Percentiles rank a stretch among this genome's conserved stretches.
Conservation (phyloP, 2,329 filamentous ascomycete species). For the Sporothrix phasma region DNA sequence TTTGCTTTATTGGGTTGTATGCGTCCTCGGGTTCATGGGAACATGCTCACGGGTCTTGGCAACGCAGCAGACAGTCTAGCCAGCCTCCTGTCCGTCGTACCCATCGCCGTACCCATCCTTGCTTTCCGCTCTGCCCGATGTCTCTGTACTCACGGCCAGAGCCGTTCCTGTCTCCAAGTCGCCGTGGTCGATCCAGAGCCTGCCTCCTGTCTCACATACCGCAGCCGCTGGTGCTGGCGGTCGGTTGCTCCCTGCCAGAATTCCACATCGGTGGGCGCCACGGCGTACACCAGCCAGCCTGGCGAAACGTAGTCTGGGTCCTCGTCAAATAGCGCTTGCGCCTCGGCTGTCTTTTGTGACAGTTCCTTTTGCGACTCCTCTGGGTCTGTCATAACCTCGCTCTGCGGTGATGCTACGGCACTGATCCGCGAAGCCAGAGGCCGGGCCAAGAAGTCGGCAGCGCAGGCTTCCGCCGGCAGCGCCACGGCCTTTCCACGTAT, state of each 20-base stretch:
- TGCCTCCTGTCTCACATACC: constrained; percentile 7
- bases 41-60: no score
- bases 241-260: constrained; percentile 18
- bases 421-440: constrained; percentile 10
- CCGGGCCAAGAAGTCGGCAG: constrained; percentile 11
- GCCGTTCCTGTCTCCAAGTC: constrained; percentile 11
- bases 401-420: constrained; percentile 11
- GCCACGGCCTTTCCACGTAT: constrained; percentile 9
- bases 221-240: constrained; percentile 15
- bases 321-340: neutral
- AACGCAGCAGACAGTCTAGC: no score
- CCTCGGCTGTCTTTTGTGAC: neutral
- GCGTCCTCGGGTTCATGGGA: no score
- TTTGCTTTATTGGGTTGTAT: no score
- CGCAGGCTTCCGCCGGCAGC: constrained; percentile 10
- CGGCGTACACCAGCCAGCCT: constrained; percentile 16
- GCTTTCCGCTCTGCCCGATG: neutral
- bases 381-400: neutral
- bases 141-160: constrained; percentile 11
- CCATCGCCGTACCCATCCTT: no score
- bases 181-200: neutral
- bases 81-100: neutral
- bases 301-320: constrained; percentile 13
- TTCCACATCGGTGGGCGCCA: constrained; percentile 12
- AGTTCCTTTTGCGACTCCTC: neutral